Evolutionary conservation across 2,329 filamentous ascomycete species (phyloP).

Genomic region (Trichoderma pleuroti): DNA sequence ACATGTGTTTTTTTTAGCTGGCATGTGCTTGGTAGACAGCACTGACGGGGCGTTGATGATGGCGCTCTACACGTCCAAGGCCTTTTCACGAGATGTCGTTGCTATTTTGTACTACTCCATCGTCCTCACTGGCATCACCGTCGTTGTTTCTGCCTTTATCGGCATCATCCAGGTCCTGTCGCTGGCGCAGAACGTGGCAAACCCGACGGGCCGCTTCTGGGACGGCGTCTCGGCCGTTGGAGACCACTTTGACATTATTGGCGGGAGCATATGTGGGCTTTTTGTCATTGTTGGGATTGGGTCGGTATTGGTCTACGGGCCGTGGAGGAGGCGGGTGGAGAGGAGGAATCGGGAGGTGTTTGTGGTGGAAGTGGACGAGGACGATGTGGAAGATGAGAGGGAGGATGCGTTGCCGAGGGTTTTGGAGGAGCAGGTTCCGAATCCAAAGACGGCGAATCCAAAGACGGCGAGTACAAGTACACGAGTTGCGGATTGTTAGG

Average conservation of each 20-base stretch:
- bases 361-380: conserved; percentile 18
- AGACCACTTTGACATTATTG: conserved; percentile 82
- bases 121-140: conserved; percentile 78
- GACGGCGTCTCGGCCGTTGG: conserved; percentile 73
- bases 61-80: conserved; percentile 78
- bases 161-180: conserved; percentile 81
- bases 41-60: conserved; percentile 94
- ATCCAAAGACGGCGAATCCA: background rate
- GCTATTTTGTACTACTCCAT: conserved; percentile 93
- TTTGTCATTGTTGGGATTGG: conserved; percentile 75
- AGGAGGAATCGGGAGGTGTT: conserved; percentile 19
- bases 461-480: background rate
- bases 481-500: background rate
- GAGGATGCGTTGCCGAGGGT: background rate
- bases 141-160: conserved; percentile 80
- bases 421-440: background rate
- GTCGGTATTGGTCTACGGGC: conserved; percentile 71
- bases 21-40: conserved; percentile 94
- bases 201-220: conserved; percentile 79
- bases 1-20: conserved; percentile 49
- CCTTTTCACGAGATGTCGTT: conserved; percentile 75
- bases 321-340: conserved; percentile 62
- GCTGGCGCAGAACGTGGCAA: conserved; percentile 70
- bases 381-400: conserved; percentile 12
- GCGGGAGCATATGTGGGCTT: conserved; percentile 78